These are phyloP conservation scores for Sungouiella thailandica DNA, from an alignment of 805 yeast species.

Conservation along the genomic window DNA sequence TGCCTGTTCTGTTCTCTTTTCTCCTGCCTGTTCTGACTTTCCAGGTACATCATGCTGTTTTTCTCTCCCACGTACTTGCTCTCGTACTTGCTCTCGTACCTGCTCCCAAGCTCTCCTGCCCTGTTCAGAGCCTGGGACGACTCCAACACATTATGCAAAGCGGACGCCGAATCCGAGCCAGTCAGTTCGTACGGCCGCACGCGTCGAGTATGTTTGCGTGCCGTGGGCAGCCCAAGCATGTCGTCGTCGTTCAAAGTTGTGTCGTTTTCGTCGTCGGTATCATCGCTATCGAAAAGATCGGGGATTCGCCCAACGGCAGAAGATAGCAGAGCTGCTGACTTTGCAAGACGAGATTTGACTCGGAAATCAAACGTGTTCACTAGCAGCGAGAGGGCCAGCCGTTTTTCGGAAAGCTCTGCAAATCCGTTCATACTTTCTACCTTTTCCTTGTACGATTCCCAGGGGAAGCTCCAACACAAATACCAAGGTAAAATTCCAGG, in stretches of 20 bases:
- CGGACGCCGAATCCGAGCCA: not conserved
- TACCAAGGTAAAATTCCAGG: too few relatives aligned
- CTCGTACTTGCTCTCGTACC: too few relatives aligned
- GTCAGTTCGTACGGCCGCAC: not conserved
- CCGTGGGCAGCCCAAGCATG: slow-evolving; percentile 11
- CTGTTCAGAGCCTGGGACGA: too few relatives aligned
- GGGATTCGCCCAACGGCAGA: slow-evolving; percentile 1
- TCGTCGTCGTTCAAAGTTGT: slow-evolving; percentile 16
- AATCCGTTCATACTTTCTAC: not conserved
- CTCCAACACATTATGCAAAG: too few relatives aligned
- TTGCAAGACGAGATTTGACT: slow-evolving; percentile 1
- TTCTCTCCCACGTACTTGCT: too few relatives aligned
- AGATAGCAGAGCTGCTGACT: not conserved
- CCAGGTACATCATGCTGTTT: too few relatives aligned
- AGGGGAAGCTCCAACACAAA: too few relatives aligned
- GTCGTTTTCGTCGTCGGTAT: slow-evolving; percentile 14
- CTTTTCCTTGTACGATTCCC: too few relatives aligned
- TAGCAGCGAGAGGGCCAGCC: slow-evolving; percentile 12
- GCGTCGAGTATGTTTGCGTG: slow-evolving; percentile 8
- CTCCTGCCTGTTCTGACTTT: not conserved
- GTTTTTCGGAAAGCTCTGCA: not conserved
- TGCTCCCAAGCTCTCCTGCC: too few relatives aligned
- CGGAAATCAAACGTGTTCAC: slow-evolving; percentile 12
- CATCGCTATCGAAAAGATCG: slow-evolving; percentile 9
- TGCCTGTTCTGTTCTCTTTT: too few relatives aligned